These are phyloP conservation scores for Russula olivacea DNA, from an alignment of 768 basidiomycete genomes.

Conservation along the genomic window DNA sequence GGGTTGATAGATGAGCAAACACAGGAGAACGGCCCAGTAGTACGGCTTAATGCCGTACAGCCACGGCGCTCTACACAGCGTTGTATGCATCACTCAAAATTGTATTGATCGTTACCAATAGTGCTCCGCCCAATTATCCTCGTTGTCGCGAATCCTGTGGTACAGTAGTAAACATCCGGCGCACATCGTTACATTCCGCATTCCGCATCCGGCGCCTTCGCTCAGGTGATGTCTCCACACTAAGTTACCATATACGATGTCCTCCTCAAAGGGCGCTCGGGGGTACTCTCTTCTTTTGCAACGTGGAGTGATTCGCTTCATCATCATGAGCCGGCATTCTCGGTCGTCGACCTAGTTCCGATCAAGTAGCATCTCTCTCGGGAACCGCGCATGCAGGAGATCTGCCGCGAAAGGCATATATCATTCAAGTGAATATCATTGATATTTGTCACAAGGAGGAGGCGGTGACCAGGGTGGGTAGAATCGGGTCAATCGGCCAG, in stretches of 20 bases:
- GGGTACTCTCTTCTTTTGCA: background rate
- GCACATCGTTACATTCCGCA: too few species aligned
- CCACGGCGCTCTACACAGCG: background rate
- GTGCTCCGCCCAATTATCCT: slow-evolving; percentile 81
- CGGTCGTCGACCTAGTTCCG: slow-evolving; percentile 81
- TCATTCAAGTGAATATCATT: too few species aligned
- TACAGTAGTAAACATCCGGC: too few species aligned
- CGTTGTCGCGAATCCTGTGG: slow-evolving; percentile 53
- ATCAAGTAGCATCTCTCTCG: slow-evolving; percentile 82
- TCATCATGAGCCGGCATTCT: slow-evolving; percentile 69
- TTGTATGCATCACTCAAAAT: slow-evolving; percentile 28
- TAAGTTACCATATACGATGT: background rate
- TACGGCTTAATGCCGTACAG: too few species aligned
- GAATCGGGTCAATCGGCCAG: slow-evolving; percentile 28
- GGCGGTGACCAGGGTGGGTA: slow-evolving; percentile 46
- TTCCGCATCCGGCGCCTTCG: too few species aligned
- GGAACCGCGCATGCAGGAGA: slow-evolving; percentile 58
- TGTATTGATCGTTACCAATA: slow-evolving; percentile 61
- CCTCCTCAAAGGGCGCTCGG: background rate
- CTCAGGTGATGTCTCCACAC: background rate
- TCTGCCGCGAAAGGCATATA: slow-evolving; percentile 86
- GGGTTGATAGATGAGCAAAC: background rate
- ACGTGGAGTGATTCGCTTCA: background rate
- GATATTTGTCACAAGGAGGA: slow-evolving; percentile 61
- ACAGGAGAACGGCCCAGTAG: background rate